Percentiles rank a stretch among this genome's conserved stretches.
Evolutionary conservation across 768 basidiomycete genomes (phyloP).

Genomic region (Auriscalpium vulgare): DNA sequence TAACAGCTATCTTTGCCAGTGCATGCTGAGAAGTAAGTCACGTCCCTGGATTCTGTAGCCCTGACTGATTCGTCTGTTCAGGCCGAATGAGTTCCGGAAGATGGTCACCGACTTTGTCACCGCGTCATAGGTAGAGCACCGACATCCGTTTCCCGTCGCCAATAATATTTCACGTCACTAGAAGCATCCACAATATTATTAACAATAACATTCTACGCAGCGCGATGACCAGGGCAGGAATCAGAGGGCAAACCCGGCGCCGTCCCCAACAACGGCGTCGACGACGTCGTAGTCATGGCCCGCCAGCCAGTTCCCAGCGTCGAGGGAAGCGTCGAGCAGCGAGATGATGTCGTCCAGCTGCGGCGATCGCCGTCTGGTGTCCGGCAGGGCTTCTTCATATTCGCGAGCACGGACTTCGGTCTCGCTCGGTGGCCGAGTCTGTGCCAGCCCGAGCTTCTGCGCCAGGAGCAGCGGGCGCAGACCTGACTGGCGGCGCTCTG

Average conservation of each 20-base stretch:
- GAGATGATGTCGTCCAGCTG: conserved; percentile 12
- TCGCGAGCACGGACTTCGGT: neutral
- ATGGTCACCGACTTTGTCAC: conserved; percentile 25
- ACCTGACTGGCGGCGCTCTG: conserved; percentile 1
- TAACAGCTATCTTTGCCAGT: conserved; percentile 34
- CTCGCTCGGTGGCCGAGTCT: neutral
- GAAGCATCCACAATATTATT: conserved; percentile 9
- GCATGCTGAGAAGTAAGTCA: conserved; percentile 63
- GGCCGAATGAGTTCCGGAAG: conserved; percentile 49
- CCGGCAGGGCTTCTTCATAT: neutral
- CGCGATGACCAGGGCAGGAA: neutral
- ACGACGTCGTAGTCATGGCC: conserved; percentile 4
- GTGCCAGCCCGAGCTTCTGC: conserved; percentile 15
- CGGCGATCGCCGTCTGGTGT: neutral
- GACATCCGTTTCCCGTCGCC: neutral
- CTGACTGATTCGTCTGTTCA: conserved; percentile 12
- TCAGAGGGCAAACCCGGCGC: neutral
- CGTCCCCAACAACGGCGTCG: conserved; percentile 1
- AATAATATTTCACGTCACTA: neutral
- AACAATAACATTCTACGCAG: neutral
- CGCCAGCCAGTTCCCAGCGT: neutral
- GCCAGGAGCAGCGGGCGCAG: conserved; percentile 18
- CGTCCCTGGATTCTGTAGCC: neutral
- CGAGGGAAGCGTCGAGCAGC: conserved; percentile 3
- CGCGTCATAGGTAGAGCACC: conserved; percentile 15